Evolutionary conservation across 257 asterid genomes (phyloP), one percentile per base, ranked within the genome.

Genomic region (Buddleja alternifolia): DNA sequence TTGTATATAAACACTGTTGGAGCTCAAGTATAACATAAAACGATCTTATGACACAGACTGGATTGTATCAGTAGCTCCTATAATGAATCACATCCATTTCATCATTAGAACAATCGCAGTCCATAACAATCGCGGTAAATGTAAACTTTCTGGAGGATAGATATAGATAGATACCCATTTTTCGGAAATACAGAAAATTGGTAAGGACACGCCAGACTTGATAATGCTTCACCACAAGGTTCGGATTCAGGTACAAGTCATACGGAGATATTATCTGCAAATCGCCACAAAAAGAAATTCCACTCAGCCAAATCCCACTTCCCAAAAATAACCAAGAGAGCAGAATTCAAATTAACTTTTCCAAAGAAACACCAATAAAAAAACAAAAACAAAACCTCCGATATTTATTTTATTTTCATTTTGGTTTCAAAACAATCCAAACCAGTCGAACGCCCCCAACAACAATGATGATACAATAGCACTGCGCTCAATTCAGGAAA

Each of bases 191-290:
- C 47, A 94, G 76, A 61, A 94, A 91, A 78, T 94, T 94, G 67
- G 99, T 94, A 45, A 90, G 36, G 42, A 94, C 84, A 20, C 99
- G 97, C 99, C 99, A 94, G 75, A 91, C 68, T 71, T 94, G 96
- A 68, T 88, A 94, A 8, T 89, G 91, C 87, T 89, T 82, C 74
- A 91, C 84, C 78, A 94, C 97, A 48, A 85, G 92, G 83, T 71
- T 88, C 36, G 99, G 99, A 62, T 89, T 83, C 93, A 93, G 81
- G 87, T 90, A 93, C 81, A 93, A 78, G 78, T 89, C 94, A 69
- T 87, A 87, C 0, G 99, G 99, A 44, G 99, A 91, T 79, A 94
- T 94, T 70, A 94, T 91, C 99, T 94, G 97, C 91, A 86, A 73
- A 67, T 10, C 16, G 63, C 67, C 66, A 57, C n/a, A n/a, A 53